These are phyloP conservation scores for Tuber aestivum DNA, from an alignment of 495 filamentous ascomycete genomes.

Conservation along the genomic window DNA sequence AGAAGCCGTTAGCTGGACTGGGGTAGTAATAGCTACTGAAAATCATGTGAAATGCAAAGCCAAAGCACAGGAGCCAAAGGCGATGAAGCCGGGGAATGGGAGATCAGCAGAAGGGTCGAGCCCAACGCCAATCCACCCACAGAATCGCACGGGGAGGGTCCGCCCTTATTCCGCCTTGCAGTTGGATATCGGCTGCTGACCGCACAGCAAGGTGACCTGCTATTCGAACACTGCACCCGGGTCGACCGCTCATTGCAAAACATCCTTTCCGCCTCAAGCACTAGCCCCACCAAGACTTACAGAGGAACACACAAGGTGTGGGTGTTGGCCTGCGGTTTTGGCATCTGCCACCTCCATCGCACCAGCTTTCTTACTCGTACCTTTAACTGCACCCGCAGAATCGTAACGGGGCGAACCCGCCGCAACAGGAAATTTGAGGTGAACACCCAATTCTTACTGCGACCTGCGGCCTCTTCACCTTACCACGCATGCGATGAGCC, in stretches of 20 bases:
- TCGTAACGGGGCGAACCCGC: neutral
- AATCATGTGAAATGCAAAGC: neutral
- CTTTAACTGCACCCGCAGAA: neutral
- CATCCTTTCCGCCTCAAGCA: neutral
- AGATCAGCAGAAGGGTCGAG: neutral
- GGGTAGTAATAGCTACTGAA: neutral
- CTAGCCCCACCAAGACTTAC: neutral
- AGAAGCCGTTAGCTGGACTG: neutral
- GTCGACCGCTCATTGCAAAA: neutral
- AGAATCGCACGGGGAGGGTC: neutral
- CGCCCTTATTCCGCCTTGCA: neutral
- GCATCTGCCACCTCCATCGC: neutral
- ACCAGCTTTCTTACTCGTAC: neutral
- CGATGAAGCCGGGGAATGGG: neutral
- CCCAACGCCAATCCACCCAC: neutral
- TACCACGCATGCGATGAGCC: neutral
- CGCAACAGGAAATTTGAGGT: neutral
- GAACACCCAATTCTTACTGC: neutral
- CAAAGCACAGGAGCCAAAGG: neutral
- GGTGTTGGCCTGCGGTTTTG: neutral
- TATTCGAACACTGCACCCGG: neutral
- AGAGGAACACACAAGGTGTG: neutral
- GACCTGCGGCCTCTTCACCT: neutral
- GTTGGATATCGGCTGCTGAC: neutral
- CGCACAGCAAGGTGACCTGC: neutral